Conservation (phyloP, 768 basidiomycete genomes). For the Pulveroboletus sp. region DNA sequence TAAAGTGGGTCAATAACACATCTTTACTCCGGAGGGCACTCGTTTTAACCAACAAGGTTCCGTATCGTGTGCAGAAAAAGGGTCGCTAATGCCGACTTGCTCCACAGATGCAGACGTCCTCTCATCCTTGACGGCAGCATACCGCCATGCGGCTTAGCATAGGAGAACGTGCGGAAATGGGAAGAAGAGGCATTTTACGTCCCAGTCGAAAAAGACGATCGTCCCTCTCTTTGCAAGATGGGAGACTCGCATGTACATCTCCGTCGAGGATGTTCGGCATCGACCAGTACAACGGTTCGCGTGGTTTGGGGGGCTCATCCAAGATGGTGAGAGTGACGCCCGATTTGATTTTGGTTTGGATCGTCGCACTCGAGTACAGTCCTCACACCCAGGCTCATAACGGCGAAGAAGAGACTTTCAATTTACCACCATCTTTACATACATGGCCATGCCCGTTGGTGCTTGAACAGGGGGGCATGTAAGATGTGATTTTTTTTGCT, state of each 20-base stretch:
- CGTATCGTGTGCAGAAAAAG: neutral
- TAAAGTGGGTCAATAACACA: neutral
- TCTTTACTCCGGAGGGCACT: neutral
- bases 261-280: neutral
- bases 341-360: neutral
- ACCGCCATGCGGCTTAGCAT: neutral
- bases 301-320: no score
- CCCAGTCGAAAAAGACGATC: neutral
- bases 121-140: neutral
- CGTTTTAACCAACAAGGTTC: conserved; percentile 5
- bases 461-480: neutral
- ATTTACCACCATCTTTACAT: neutral
- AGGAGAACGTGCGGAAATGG: conserved; percentile 6
- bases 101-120: neutral
- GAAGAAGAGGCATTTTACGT: conserved; percentile 10
- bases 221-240: neutral
- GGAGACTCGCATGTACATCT: neutral
- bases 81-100: no score
- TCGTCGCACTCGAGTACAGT: conserved; percentile 1
- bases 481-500: neutral
- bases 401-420: no score
- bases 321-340: neutral
- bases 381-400: neutral
- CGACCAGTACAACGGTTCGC: no score
- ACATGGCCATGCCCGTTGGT: neutral